Evolutionary conservation across 2,329 filamentous ascomycete genomes (phyloP).

Genomic region (Cytospora piceicola): DNA sequence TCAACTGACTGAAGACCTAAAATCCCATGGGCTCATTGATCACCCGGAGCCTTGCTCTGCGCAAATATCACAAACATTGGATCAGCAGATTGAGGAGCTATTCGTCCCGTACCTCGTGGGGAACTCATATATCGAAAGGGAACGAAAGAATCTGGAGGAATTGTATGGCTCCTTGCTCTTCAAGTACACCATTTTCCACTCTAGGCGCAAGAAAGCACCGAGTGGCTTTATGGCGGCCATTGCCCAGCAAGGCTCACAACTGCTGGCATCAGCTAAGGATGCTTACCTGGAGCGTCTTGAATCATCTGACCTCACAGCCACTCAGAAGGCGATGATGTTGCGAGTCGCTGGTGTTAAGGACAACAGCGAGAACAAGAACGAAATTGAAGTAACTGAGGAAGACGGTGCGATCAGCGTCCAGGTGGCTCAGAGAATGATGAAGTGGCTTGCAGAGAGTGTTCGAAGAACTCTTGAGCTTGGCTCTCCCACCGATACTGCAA

Average conservation of each 20-base stretch:
- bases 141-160: conserved; percentile 73
- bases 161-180: conserved; percentile 90
- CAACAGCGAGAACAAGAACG: conserved; percentile 74
- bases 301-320: conserved; percentile 82
- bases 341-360: conserved; percentile 84
- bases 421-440: conserved; percentile 97
- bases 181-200: conserved; percentile 96
- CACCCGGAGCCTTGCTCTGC: conserved; percentile 90
- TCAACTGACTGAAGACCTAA: conserved; percentile 86
- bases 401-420: conserved; percentile 81
- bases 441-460: conserved; percentile 95
- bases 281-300: conserved; percentile 89
- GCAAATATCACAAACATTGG: conserved; percentile 76
- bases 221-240: conserved; percentile 92
- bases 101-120: conserved; percentile 73
- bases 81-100: conserved; percentile 76
- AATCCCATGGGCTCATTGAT: conserved; percentile 91
- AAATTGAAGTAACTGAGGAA: conserved; percentile 88
- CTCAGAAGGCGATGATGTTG: conserved; percentile 88
- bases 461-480: conserved; percentile 90
- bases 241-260: conserved; percentile 85
- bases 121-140: conserved; percentile 71
- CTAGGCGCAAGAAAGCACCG: conserved; percentile 81
- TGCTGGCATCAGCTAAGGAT: conserved; percentile 86
- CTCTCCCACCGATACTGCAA: conserved; percentile 84